Conservation (phyloP, 805 yeast species). For the Dipodascopsis uninucleata region DNA sequence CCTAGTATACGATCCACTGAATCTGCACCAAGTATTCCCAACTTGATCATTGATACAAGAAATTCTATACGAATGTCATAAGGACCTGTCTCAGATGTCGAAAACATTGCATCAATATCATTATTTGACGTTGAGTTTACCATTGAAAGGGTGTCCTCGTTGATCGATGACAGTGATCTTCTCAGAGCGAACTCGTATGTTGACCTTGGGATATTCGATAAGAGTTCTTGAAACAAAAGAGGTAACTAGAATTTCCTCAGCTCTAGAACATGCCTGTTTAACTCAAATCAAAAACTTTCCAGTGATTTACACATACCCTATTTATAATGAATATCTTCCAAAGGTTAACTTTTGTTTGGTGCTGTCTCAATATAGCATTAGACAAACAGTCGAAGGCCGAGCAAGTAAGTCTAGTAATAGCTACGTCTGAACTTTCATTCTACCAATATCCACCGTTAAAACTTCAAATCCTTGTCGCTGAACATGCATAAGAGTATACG, state of each 20-base stretch:
- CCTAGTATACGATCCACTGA: conserved; percentile 32
- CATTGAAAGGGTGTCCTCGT: conserved; percentile 16
- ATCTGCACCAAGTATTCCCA: conserved; percentile 42
- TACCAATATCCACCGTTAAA: too few relatives aligned
- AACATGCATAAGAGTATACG: background rate
- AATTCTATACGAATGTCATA: conserved; percentile 51
- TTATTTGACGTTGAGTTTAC: conserved; percentile 15
- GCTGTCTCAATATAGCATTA: conserved; percentile 13
- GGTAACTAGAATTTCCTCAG: conserved; percentile 11
- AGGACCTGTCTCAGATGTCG: conserved; percentile 48
- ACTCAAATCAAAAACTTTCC: background rate
- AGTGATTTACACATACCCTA: conserved; percentile 4
- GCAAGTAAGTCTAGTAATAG: conserved; percentile 7
- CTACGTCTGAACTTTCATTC: conserved; percentile 12
- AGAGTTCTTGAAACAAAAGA: conserved; percentile 1
- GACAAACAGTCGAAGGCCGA: conserved; percentile 16
- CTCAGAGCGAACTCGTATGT: conserved; percentile 20
- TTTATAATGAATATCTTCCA: conserved; percentile 25
- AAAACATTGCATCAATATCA: conserved; percentile 46
- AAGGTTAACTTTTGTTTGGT: conserved; percentile 6
- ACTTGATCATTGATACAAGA: conserved; percentile 44
- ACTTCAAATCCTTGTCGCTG: background rate
- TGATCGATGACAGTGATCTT: conserved; percentile 14
- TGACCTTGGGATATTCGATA: conserved; percentile 12
- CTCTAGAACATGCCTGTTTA: background rate